These are phyloP conservation scores for Xylariales sp. DNA, from an alignment of 2,329 filamentous ascomycete genomes.

Conservation along the genomic window DNA sequence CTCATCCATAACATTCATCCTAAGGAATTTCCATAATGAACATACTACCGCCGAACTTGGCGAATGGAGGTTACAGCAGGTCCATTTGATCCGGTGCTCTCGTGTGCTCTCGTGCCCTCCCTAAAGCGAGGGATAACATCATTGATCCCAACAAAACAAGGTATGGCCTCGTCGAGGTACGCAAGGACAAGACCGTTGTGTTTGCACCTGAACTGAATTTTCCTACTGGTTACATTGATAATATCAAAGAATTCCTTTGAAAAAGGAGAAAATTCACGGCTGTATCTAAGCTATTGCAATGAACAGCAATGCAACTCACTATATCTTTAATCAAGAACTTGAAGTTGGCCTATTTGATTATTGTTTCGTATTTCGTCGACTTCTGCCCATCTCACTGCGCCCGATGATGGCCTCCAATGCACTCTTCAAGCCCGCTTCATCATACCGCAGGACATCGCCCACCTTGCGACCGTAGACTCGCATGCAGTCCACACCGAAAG, in stretches of 20 bases:
- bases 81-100: no score
- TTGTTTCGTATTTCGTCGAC: slow-evolving; percentile 38
- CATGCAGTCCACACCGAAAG: slow-evolving; percentile 72
- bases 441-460: slow-evolving; percentile 60
- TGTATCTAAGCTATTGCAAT: background rate
- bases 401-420: slow-evolving; percentile 76
- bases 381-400: slow-evolving; percentile 36
- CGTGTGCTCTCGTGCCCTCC: no score
- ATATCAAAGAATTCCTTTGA: no score
- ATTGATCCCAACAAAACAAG: no score
- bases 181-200: no score
- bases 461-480: slow-evolving; percentile 68
- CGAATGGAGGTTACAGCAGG: no score
- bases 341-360: background rate
- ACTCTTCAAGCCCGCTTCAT: slow-evolving; percentile 68
- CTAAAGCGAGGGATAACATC: no score
- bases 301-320: background rate
- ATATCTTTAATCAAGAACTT: background rate
- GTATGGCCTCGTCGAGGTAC: no score
- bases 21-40: no score
- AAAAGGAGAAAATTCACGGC: no score
- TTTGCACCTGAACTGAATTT: background rate
- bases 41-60: no score
- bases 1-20: no score
- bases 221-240: background rate